Conservation (phyloP, 2,329 filamentous ascomycete genomes). For the Tetracladium maxilliforme region DNA sequence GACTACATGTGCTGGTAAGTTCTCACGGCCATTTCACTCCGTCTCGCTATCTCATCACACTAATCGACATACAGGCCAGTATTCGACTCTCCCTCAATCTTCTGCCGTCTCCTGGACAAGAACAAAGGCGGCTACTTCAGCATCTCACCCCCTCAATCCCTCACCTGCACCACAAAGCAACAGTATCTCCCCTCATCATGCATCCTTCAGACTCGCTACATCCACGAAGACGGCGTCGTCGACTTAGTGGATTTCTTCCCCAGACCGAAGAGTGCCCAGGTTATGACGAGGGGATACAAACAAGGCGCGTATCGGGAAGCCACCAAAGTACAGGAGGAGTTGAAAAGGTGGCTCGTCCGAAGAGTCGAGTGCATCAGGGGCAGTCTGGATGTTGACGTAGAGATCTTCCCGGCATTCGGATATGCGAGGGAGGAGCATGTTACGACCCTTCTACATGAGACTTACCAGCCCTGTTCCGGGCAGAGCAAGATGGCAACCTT, state of each 20-base stretch:
- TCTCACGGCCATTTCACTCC: background rate
- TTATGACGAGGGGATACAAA: constrained; percentile 28
- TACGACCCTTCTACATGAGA: constrained; percentile 35
- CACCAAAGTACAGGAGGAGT: constrained; percentile 37
- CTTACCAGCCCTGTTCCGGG: constrained; percentile 19
- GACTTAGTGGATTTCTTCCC: constrained; percentile 67
- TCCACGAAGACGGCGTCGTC: constrained; percentile 60
- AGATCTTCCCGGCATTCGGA: constrained; percentile 59
- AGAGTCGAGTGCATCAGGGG: constrained; percentile 62
- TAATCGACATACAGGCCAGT: constrained; percentile 40
- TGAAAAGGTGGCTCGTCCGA: constrained; percentile 58
- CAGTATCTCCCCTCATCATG: constrained; percentile 64
- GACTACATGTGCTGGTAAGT: constrained; percentile 65
- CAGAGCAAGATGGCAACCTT: constrained; percentile 50
- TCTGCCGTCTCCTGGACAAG: constrained; percentile 61
- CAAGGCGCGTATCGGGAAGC: constrained; percentile 39
- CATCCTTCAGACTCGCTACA: constrained; percentile 64
- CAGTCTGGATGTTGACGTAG: constrained; percentile 47
- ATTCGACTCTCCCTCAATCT: constrained; percentile 64
- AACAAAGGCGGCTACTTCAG: constrained; percentile 61
- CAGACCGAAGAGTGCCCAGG: constrained; percentile 42
- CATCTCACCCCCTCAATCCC: constrained; percentile 37
- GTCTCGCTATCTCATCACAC: constrained; percentile 4
- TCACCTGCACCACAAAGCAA: constrained; percentile 56
- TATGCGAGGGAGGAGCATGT: constrained; percentile 51